Percentiles rank a stretch among this genome's conserved stretches.
These are phyloP conservation scores for Apiospora koreana DNA, from an alignment of 2,329 filamentous ascomycete genomes.

Conservation along the genomic window DNA sequence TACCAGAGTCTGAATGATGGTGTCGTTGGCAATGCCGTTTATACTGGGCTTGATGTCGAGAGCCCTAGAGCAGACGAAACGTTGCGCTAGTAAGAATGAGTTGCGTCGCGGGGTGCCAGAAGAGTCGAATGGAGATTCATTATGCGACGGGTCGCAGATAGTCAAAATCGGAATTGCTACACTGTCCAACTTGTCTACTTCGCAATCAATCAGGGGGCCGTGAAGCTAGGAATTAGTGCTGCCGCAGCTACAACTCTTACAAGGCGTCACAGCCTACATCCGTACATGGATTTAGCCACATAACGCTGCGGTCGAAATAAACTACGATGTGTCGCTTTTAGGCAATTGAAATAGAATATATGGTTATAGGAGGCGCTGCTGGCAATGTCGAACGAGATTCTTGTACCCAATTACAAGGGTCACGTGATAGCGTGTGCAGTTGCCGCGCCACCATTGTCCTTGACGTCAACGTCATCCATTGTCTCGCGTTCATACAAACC, in stretches of 20 bases:
- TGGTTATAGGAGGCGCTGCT: not conserved
- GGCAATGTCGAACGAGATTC: not conserved
- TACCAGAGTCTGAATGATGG: constrained; percentile 58
- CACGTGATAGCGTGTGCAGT: not conserved
- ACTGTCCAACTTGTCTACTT: too few relatives aligned
- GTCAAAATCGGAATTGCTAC: too few relatives aligned
- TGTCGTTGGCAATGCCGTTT: constrained; percentile 57
- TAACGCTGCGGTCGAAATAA: too few relatives aligned
- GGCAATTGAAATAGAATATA: too few relatives aligned
- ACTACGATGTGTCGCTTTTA: too few relatives aligned
- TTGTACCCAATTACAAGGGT: not conserved
- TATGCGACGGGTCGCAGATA: too few relatives aligned
- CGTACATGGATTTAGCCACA: too few relatives aligned
- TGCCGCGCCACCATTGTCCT: constrained; percentile 1
- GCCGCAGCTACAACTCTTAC: not conserved
- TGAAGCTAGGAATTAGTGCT: not conserved
- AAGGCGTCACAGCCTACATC: not conserved
- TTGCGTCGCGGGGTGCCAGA: constrained; percentile 58
- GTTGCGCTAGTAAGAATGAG: constrained; percentile 68
- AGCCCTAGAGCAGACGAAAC: constrained; percentile 62
- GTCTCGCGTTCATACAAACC: not conserved
- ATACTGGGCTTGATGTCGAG: constrained; percentile 63
- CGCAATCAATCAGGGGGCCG: not conserved
- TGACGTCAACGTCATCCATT: not conserved
- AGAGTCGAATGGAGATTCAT: too few relatives aligned